These are phyloP conservation scores for Castanea sativa DNA, from an alignment of 306 rosid genomes.

Conservation along the genomic window DNA sequence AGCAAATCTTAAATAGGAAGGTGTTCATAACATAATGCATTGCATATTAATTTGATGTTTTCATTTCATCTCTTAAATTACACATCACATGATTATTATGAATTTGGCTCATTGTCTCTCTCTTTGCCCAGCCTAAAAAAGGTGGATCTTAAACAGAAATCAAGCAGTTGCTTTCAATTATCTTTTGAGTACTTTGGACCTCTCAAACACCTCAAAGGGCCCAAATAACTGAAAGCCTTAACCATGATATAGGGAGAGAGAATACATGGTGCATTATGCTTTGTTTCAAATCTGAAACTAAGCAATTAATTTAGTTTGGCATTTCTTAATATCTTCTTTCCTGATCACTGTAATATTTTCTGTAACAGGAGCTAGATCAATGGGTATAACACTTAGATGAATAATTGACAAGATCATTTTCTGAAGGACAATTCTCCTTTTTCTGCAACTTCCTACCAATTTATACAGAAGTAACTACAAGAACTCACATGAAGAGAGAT, in stretches of 20 bases:
- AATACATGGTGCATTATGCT: neutral
- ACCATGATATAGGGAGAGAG: neutral
- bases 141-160: neutral
- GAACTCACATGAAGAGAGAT: too few species aligned
- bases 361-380: slow-evolving; percentile 14
- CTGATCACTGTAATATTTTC: neutral
- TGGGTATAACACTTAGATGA: slow-evolving; percentile 8
- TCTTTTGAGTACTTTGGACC: neutral
- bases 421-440: neutral
- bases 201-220: neutral
- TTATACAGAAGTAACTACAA: neutral
- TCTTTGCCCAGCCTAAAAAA: neutral
- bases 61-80: neutral
- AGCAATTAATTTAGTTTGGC: neutral
- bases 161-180: neutral
- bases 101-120: neutral
- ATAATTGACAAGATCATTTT: neutral
- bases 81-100: neutral
- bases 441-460: neutral
- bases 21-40: neutral
- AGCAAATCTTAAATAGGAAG: neutral
- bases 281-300: neutral
- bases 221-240: neutral
- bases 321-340: neutral
- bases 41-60: neutral